Conservation (phyloP, 148 eudicot genomes). For the Nepenthes mirabilis region DNA sequence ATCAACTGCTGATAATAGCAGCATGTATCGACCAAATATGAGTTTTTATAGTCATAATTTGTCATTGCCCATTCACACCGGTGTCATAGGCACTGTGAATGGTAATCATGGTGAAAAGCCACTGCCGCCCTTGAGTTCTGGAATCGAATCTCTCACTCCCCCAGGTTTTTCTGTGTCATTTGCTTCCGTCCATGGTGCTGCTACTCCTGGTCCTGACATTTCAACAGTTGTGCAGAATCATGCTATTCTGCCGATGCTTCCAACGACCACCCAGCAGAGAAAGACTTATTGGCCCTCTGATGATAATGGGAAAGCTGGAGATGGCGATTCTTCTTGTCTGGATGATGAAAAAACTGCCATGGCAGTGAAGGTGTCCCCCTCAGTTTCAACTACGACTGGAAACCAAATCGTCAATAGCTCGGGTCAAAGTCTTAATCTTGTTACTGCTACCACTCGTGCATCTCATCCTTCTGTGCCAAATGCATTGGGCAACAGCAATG, state of each 20-base stretch:
- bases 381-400: slow-evolving; percentile 22
- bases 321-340: slow-evolving; percentile 24
- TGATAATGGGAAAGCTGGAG: slow-evolving; percentile 40
- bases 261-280: slow-evolving; percentile 60
- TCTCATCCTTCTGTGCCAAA: slow-evolving; percentile 32
- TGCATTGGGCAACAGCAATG: slow-evolving; percentile 12
- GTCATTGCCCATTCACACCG: slow-evolving; percentile 50
- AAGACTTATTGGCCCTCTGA: slow-evolving; percentile 45
- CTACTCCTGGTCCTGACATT: slow-evolving; percentile 43
- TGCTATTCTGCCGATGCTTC: slow-evolving; percentile 43
- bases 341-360: slow-evolving; percentile 61
- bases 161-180: slow-evolving; percentile 78
- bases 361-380: slow-evolving; percentile 20
- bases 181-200: slow-evolving; percentile 44
- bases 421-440: slow-evolving; percentile 38
- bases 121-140: slow-evolving; percentile 38
- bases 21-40: slow-evolving; percentile 45
- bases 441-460: slow-evolving; percentile 26
- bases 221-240: slow-evolving; percentile 60
- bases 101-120: slow-evolving; percentile 56
- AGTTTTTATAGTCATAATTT: slow-evolving; percentile 61
- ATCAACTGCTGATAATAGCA: slow-evolving; percentile 59
- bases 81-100: slow-evolving; percentile 11
- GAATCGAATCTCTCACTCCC: slow-evolving; percentile 31
- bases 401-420: slow-evolving; percentile 59